These are phyloP conservation scores for Aotearoamyces nothofagi DNA, from an alignment of 2,329 filamentous ascomycete species.

Conservation along the genomic window DNA sequence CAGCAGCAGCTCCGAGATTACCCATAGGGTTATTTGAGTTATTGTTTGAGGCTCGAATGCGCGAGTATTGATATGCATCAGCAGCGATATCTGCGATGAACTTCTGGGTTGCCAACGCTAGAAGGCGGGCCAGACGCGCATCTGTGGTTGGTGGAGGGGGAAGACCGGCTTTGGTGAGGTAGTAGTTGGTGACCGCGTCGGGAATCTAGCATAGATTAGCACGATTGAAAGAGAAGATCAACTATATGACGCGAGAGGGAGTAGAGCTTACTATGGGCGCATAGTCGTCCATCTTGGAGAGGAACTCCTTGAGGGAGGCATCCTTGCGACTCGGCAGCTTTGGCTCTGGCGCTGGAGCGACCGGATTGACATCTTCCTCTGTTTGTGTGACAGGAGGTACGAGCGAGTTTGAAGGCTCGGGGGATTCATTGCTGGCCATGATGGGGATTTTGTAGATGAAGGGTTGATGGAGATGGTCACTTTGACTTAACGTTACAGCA, in stretches of 20 bases:
- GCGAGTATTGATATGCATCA: constrained; percentile 94
- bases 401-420: constrained; percentile 17
- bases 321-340: constrained; percentile 75
- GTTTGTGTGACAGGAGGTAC: constrained; percentile 10
- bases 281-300: constrained; percentile 96
- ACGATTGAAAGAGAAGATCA: constrained; percentile 1
- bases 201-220: constrained; percentile 51
- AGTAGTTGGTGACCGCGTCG: constrained; percentile 94
- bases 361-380: constrained; percentile 24
- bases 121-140: constrained; percentile 75
- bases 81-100: constrained; percentile 96
- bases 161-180: constrained; percentile 89
- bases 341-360: constrained; percentile 37
- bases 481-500: too few relatives aligned
- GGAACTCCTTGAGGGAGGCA: constrained; percentile 78
- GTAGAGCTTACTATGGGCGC: constrained; percentile 77
- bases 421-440: constrained; percentile 18
- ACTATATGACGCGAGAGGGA: neutral
- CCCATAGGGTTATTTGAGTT: constrained; percentile 87
- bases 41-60: constrained; percentile 83
- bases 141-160: constrained; percentile 86
- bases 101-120: constrained; percentile 96
- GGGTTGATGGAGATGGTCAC: too few relatives aligned
- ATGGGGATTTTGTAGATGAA: constrained; percentile 3
- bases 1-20: constrained; percentile 61